Evolutionary conservation across 306 rosid genomes (phyloP).

Genomic region (Echinosophora koreensis): DNA sequence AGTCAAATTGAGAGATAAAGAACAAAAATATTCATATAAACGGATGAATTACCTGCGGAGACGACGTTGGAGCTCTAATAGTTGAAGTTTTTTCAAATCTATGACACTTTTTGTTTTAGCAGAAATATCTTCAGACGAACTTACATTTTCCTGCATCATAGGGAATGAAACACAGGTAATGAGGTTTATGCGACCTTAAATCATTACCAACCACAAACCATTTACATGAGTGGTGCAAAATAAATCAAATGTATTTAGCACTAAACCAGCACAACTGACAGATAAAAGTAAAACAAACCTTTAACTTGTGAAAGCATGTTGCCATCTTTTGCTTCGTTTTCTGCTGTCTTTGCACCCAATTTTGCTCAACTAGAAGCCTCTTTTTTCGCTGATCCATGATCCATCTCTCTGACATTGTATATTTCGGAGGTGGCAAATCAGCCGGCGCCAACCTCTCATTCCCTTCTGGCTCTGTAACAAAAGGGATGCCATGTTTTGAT

Average conservation of each 20-base stretch:
- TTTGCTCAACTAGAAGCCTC: slow-evolving; percentile 72
- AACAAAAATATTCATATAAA: slow-evolving; percentile 29
- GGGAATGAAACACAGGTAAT: slow-evolving; percentile 36
- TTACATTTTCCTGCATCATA: slow-evolving; percentile 80
- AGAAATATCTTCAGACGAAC: slow-evolving; percentile 95
- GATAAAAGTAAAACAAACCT: slow-evolving; percentile 62
- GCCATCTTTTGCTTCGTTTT: slow-evolving; percentile 78
- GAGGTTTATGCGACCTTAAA: slow-evolving; percentile 15
- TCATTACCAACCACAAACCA: slow-evolving; percentile 28
- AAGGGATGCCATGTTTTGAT: slow-evolving; percentile 45
- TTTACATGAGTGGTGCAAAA: slow-evolving; percentile 6
- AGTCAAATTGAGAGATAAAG: slow-evolving; percentile 32
- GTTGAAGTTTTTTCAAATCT: slow-evolving; percentile 96
- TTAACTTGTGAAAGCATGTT: slow-evolving; percentile 74
- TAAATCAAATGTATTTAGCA: slow-evolving; percentile 29
- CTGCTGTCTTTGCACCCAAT: slow-evolving; percentile 76
- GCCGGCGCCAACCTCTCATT: slow-evolving; percentile 58
- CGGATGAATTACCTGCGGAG: slow-evolving; percentile 74
- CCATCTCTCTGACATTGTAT: slow-evolving; percentile 93
- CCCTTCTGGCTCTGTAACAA: slow-evolving; percentile 64
- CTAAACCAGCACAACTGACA: slow-evolving; percentile 2
- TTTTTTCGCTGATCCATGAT: slow-evolving; percentile 82
- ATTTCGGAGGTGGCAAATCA: slow-evolving; percentile 66
- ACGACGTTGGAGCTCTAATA: slow-evolving; percentile 92
- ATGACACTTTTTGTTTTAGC: slow-evolving; percentile 97